Conservation (phyloP, 805 yeast species). For the Kazachstania viticola region DNA sequence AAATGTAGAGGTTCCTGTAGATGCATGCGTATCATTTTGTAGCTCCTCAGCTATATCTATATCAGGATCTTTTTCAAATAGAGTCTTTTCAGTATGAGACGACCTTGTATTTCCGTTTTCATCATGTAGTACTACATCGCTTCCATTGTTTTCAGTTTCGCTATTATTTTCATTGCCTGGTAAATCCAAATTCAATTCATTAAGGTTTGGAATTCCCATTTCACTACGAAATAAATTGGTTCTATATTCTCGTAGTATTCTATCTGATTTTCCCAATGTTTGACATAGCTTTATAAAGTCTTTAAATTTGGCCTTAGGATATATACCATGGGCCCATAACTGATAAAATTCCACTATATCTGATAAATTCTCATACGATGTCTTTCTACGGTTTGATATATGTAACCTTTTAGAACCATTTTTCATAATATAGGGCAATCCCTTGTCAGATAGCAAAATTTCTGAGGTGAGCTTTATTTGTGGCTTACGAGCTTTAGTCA, state of each 20-base stretch:
- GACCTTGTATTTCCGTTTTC: neutral
- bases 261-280: constrained; percentile 35
- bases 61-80: neutral
- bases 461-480: constrained; percentile 42
- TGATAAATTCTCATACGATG: constrained; percentile 18
- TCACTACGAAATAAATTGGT: constrained; percentile 31
- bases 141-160: neutral
- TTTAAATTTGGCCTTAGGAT: constrained; percentile 67
- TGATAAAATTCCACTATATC: constrained; percentile 46
- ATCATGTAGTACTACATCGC: neutral
- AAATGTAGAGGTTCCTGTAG: neutral
- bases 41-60: neutral
- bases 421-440: constrained; percentile 41
- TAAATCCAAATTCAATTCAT: constrained; percentile 2
- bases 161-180: neutral
- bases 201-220: constrained; percentile 8
- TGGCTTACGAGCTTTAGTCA: constrained; percentile 14
- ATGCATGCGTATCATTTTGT: neutral
- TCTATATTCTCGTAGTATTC: constrained; percentile 33
- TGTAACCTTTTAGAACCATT: constrained; percentile 25
- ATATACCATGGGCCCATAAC: constrained; percentile 64
- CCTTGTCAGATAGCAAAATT: constrained; percentile 40
- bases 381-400: constrained; percentile 21
- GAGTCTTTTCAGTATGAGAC: no score
- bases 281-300: constrained; percentile 52